These are phyloP conservation scores for Dactylis glomerata DNA, from an alignment of 176 grass and related monocot genomes.

Conservation along the genomic window DNA sequence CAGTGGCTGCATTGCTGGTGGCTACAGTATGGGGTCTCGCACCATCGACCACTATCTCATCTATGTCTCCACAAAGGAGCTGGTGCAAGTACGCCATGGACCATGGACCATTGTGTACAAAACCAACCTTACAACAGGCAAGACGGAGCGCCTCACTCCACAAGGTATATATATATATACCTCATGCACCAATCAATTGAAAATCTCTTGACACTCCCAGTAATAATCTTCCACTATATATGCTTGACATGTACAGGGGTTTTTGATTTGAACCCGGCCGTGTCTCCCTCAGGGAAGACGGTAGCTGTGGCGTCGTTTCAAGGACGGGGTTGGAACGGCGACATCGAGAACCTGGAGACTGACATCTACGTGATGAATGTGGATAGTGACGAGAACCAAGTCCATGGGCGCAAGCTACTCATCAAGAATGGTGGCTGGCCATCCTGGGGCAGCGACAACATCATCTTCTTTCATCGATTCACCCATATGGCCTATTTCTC, in stretches of 20 bases:
- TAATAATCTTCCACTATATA: neutral
- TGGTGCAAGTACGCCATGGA: neutral
- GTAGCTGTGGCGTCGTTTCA: constrained; percentile 30
- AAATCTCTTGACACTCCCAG: neutral
- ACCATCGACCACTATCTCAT: neutral
- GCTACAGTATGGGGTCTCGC: neutral
- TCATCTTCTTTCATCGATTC: constrained; percentile 42
- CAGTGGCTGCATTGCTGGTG: constrained; percentile 3
- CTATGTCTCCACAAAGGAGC: constrained; percentile 34
- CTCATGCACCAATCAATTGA: neutral
- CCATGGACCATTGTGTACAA: constrained; percentile 34
- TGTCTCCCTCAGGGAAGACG: constrained; percentile 30
- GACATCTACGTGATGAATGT: constrained; percentile 41
- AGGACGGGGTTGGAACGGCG: neutral
- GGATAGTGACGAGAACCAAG: neutral
- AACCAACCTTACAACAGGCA: constrained; percentile 26
- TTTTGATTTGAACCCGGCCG: constrained; percentile 30
- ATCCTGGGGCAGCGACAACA: constrained; percentile 35
- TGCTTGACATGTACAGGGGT: neutral
- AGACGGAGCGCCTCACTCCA: constrained; percentile 26
- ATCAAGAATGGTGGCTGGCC: constrained; percentile 37
- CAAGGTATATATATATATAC: neutral
- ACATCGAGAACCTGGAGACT: neutral
- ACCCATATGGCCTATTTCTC: neutral
- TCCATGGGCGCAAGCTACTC: neutral